Base-by-base conservation (phyloP, 2,329 filamentous ascomycete genomes). In the Exophiala mesophila region DNA sequence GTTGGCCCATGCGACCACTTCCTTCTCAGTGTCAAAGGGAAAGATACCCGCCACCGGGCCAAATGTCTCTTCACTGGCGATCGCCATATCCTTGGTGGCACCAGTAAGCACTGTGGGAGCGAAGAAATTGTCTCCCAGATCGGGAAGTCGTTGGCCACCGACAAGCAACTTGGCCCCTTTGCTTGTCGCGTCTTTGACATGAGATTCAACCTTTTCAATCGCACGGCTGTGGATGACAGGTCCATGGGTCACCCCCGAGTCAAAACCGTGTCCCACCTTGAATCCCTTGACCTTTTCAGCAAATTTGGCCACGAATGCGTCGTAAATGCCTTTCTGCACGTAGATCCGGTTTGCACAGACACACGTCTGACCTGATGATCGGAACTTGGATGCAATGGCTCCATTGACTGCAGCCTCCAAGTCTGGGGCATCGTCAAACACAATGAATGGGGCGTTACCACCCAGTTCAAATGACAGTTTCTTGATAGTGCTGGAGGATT, bases 361-460 rank as follows among this genome's bases (percentile, higher is more conserved):
- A 64, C 92, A 98, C 0, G 92, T 97, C 72, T 98, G 92, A 24
- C 92, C 92, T 0, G 87, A 94, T 26, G 83, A 88, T 41, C 92
- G 84, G 78, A 97, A 97, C 65, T 97, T 98, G 58, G 80, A 89
- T 17, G 82, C 71, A 40, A 97, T 77, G 35, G 88, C 88, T 18
- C 89, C 90, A 0, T 79, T 70, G 1, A 97, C 88, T 2, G 92
- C 92, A 3, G 72, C 69, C 45, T 96, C 89, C 15, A 97, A 69
- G 60, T 97, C 87, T 15, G 90, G 86, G 12, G 64, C 63, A 59
- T 97, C 90, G 59, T 97, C 88, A 59, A 97, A 97, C 23, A 97
- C 88, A 54, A 97, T 96, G 62, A 96, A 94, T 1, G 90, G 90
- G 0, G 90, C 86, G 63, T 97, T 97, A 35, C 90, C 92, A 41